Evolutionary conservation across 306 rosid species (phyloP).

Genomic region (Hippophae gyantsensis): DNA sequence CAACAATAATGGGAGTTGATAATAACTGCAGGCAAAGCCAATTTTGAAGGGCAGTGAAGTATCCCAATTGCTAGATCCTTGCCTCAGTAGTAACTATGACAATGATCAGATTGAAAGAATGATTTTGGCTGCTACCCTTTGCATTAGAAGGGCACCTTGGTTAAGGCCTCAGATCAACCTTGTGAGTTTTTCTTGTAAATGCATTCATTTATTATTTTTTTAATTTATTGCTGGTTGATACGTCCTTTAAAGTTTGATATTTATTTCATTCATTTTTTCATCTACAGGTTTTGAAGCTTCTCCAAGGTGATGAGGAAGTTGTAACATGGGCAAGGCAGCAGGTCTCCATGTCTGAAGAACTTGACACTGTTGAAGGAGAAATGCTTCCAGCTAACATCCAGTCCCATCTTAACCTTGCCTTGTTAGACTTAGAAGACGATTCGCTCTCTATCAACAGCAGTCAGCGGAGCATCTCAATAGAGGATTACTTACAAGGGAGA

Average conservation of each 20-base stretch:
- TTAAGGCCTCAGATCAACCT: constrained; percentile 56
- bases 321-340: constrained; percentile 64
- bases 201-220: constrained; percentile 1
- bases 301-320: constrained; percentile 71
- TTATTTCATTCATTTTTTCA: neutral
- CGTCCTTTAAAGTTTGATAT: neutral
- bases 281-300: constrained; percentile 70
- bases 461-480: constrained; percentile 61
- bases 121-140: constrained; percentile 80
- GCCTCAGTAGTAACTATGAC: constrained; percentile 42
- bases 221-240: neutral
- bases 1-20: constrained; percentile 16
- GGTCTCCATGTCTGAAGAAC: constrained; percentile 32
- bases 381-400: constrained; percentile 43
- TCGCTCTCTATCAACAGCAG: constrained; percentile 46
- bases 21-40: constrained; percentile 61
- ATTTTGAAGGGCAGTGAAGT: constrained; percentile 52
- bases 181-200: constrained; percentile 34
- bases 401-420: constrained; percentile 75
- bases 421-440: constrained; percentile 75
- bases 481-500: constrained; percentile 59
- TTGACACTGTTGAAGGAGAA: constrained; percentile 50
- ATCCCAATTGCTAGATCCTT: constrained; percentile 65
- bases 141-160: constrained; percentile 57
- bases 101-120: constrained; percentile 53